Evolutionary conservation across 768 basidiomycete genomes (phyloP), one percentile per base, ranked within the genome.

Genomic region (Phanerodontia chrysosporium): DNA sequence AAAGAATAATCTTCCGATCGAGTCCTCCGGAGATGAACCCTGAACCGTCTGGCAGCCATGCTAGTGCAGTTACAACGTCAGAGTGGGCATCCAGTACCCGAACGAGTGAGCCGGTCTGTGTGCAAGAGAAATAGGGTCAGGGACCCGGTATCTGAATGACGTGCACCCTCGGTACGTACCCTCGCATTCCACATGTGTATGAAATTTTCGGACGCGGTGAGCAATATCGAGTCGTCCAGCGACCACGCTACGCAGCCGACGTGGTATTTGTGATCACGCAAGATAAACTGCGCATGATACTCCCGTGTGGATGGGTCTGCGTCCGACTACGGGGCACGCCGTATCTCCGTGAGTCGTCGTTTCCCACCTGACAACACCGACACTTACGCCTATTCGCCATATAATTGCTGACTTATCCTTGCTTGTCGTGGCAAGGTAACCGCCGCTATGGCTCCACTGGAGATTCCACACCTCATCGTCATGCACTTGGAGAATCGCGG

Each of bases 391-490:
- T 56, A 94, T 79, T 48, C 80, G 80, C 95, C 95, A 98, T 51
- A 98, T 89, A 57, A 97, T 90, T 7, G 90, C 94, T 4, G 82
- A 80, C 75, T 83, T 85, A 73, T 98, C 96, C 71, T 84, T 91
- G 57, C 95, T 89, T 36, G 89, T 90, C 63, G 87, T 95, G 29
- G 95, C 97, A 51, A 99, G 78, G 66, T 81, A 86, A 51, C 74
- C 72, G 1, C 97, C 97, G 69, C 88, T 86, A 65, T 91, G 92
- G 72, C 94, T 96, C 95, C 95, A 99, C 69, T 89, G 89, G 59
- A 98, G 73, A 68, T 90, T 86, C 95, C 96, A 98, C 45, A 99
- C 95, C 70, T 99, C 94, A 69, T 98, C 92, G 12, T 78, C 81
- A 72, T 98, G 96, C 29, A 87, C 91, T 46, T 86, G 83, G 59